These are phyloP conservation scores for Ustilago trichophora DNA, from an alignment of 1,284 basidiomycete species.

Conservation along the genomic window DNA sequence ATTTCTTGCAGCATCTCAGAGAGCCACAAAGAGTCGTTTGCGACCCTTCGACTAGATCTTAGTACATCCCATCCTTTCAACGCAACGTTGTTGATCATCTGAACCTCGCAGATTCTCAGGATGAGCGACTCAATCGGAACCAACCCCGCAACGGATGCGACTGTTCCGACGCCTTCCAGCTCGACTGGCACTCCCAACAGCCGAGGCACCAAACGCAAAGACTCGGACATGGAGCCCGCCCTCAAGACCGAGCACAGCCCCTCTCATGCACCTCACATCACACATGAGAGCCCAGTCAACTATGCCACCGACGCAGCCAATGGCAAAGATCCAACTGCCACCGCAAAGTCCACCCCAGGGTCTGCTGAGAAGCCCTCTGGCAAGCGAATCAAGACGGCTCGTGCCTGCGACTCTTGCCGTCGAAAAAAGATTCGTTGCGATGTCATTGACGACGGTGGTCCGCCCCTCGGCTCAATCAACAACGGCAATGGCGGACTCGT, in stretches of 20 bases:
- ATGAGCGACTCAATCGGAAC: too few relatives aligned
- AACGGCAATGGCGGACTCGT: constrained; percentile 55
- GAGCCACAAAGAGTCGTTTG: too few relatives aligned
- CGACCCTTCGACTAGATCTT: too few relatives aligned
- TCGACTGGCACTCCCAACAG: constrained; percentile 34
- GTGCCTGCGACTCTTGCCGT: constrained; percentile 89
- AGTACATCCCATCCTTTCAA: too few relatives aligned
- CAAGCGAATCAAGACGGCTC: constrained; percentile 87
- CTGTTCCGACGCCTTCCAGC: constrained; percentile 22
- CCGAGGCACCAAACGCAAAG: constrained; percentile 35
- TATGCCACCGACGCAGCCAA: constrained; percentile 19
- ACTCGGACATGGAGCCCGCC: constrained; percentile 25
- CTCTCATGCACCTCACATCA: not conserved
- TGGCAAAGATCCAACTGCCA: constrained; percentile 12
- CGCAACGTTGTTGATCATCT: too few relatives aligned
- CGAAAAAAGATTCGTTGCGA: constrained; percentile 85
- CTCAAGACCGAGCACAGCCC: constrained; percentile 28
- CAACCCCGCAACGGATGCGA: constrained; percentile 2
- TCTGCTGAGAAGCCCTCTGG: constrained; percentile 34
- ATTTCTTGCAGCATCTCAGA: too few relatives aligned
- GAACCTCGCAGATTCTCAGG: too few relatives aligned
- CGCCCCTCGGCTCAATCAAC: constrained; percentile 46
- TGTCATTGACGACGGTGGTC: constrained; percentile 62
- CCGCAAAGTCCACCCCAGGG: constrained; percentile 10
- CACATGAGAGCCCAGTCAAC: constrained; percentile 24